A percentile compares a stretch with the other conserved stretches of the same genome.
phyloP scores from a whole-genome alignment of 192 early-diverging fungal genomes.

The Thamnidium elegans region DNA sequence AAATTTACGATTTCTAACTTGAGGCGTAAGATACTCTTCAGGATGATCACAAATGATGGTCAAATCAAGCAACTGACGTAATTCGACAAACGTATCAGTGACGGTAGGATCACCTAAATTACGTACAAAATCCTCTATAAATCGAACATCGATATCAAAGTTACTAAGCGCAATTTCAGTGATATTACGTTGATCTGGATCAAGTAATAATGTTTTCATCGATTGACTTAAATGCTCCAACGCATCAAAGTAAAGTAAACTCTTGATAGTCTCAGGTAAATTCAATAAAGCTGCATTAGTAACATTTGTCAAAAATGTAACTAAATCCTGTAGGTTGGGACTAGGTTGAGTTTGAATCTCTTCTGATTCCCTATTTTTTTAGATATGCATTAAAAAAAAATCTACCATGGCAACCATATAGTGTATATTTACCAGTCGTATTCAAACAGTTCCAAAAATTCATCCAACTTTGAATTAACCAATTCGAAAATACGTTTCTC shows the following conservation, averaged over 20 bases:
- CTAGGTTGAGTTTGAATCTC: constrained; percentile 56
- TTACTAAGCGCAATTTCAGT: constrained; percentile 55
- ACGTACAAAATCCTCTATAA: constrained; percentile 69
- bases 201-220: constrained; percentile 63
- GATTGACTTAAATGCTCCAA: constrained; percentile 65
- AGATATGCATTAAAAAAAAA: neutral
- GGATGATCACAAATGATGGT: constrained; percentile 62
- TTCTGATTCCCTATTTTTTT: constrained; percentile 49
- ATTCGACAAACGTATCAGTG: constrained; percentile 63
- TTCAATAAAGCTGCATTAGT: constrained; percentile 67
- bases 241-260: constrained; percentile 69
- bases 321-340: constrained; percentile 71
- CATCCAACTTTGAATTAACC: constrained; percentile 78
- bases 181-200: constrained; percentile 58
- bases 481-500: constrained; percentile 81
- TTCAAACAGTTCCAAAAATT: constrained; percentile 76
- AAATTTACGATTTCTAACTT: constrained; percentile 63
- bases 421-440: constrained; percentile 70
- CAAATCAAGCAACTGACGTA: constrained; percentile 69
- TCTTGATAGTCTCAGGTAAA: constrained; percentile 62
- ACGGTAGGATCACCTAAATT: constrained; percentile 65
- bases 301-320: constrained; percentile 63
- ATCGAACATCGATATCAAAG: constrained; percentile 68
- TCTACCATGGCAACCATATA: neutral
- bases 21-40: constrained; percentile 72